These are phyloP conservation scores for Chalciporus pseudorubinellus DNA, from an alignment of 768 basidiomycete species.

Conservation along the genomic window DNA sequence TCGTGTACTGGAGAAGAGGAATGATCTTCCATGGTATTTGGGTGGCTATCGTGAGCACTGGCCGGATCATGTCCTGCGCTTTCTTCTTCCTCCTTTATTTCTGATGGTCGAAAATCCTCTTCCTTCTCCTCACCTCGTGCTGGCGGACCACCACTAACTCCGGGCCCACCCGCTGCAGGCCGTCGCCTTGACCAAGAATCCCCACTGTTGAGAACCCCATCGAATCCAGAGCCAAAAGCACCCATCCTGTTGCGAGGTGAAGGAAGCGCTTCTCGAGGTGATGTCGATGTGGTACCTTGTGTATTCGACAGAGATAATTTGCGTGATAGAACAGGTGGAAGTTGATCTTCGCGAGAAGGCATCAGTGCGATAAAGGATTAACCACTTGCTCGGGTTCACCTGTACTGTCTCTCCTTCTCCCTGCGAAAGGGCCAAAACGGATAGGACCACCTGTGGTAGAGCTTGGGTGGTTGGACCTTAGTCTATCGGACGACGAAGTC, in stretches of 20 bases:
- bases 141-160: slow-evolving; percentile 33
- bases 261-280: slow-evolving; percentile 59
- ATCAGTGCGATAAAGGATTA: slow-evolving; percentile 5
- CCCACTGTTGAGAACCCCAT: slow-evolving; percentile 64
- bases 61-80: slow-evolving; percentile 3
- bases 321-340: slow-evolving; percentile 52
- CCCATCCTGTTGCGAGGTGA: slow-evolving; percentile 66
- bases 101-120: slow-evolving; percentile 40
- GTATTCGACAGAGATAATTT: slow-evolving; percentile 68
- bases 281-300: slow-evolving; percentile 46
- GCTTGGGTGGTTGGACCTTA: slow-evolving; percentile 51
- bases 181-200: slow-evolving; percentile 74
- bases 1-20: slow-evolving; percentile 11
- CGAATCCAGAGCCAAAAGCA: slow-evolving; percentile 59
- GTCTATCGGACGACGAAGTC: slow-evolving; percentile 56
- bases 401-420: slow-evolving; percentile 66
- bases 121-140: slow-evolving; percentile 42
- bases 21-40: slow-evolving; percentile 7
- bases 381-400: slow-evolving; percentile 39
- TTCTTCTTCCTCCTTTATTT: slow-evolving; percentile 65
- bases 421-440: slow-evolving; percentile 57
- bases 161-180: slow-evolving; percentile 53
- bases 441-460: slow-evolving; percentile 52
- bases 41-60: slow-evolving; percentile 8
- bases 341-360: slow-evolving; percentile 47